Evolutionary conservation across 768 basidiomycete species (phyloP).

Genomic region (Fibroporia radiculosa): DNA sequence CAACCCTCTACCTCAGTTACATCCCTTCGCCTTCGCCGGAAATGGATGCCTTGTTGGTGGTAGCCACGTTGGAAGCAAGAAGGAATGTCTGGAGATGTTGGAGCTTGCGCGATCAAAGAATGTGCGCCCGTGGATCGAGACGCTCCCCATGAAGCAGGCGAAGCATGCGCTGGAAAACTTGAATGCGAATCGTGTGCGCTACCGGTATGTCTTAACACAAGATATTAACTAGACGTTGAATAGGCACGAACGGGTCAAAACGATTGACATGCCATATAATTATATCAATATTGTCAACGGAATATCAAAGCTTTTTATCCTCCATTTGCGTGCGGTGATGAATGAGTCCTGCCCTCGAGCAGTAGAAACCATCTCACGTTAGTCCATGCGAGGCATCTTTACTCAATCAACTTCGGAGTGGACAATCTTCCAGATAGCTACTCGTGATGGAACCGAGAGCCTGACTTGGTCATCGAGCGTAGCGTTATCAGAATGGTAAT

Average conservation of each 20-base stretch:
- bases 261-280: no score
- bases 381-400: no score
- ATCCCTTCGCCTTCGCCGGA: conserved; percentile 25
- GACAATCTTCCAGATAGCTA: no score
- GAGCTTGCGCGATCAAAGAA: conserved; percentile 47
- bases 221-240: conserved; percentile 8
- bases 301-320: no score
- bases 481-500: no score
- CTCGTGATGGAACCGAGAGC: no score
- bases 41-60: conserved; percentile 19
- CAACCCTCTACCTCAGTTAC: conserved; percentile 25
- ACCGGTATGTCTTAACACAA: conserved; percentile 42
- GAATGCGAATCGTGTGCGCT: conserved; percentile 40
- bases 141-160: conserved; percentile 40
- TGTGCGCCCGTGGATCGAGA: conserved; percentile 37
- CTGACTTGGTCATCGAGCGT: no score
- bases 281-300: no score
- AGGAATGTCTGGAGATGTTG: conserved; percentile 51
- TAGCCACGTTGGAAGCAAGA: conserved; percentile 46
- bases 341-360: no score
- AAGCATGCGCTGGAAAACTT: conserved; percentile 40
- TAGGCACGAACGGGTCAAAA: background rate
- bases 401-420: no score
- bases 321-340: no score
- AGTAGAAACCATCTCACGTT: no score